These are phyloP conservation scores for Scedosporium minutisporum DNA, from an alignment of 2,329 filamentous ascomycete species.

Conservation along the genomic window DNA sequence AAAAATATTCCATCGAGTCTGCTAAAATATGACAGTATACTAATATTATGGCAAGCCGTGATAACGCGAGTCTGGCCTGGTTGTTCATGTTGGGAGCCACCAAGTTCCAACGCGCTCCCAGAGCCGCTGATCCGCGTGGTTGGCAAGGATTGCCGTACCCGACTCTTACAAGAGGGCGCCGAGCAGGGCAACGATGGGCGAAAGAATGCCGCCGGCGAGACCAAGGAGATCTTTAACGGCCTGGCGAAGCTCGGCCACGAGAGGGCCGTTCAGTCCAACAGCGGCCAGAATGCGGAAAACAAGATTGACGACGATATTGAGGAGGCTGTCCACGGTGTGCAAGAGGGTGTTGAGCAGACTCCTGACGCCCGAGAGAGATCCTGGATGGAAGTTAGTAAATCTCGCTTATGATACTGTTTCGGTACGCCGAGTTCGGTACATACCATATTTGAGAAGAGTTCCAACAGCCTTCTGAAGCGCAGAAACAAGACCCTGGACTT, in stretches of 20 bases:
- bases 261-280: not conserved
- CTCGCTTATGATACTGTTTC: not conserved
- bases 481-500: not conserved
- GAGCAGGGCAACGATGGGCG: not conserved
- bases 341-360: not conserved
- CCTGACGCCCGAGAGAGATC: not conserved
- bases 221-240: not conserved
- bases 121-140: not conserved
- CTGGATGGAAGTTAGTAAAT: not conserved
- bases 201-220: not conserved
- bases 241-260: not conserved
- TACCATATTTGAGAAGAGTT: not conserved
- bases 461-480: not conserved
- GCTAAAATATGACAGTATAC: too few species aligned
- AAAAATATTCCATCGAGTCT: too few species aligned
- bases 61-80: not conserved
- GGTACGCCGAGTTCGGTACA: not conserved
- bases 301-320: conserved; percentile 16
- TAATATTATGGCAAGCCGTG: not conserved
- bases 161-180: not conserved
- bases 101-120: not conserved
- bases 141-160: not conserved
- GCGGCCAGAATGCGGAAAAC: not conserved
- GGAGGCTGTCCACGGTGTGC: not conserved
- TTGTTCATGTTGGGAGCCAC: too few species aligned